Conservation (phyloP, 192 early-diverging fungal species). For the Backusella macrospora region DNA sequence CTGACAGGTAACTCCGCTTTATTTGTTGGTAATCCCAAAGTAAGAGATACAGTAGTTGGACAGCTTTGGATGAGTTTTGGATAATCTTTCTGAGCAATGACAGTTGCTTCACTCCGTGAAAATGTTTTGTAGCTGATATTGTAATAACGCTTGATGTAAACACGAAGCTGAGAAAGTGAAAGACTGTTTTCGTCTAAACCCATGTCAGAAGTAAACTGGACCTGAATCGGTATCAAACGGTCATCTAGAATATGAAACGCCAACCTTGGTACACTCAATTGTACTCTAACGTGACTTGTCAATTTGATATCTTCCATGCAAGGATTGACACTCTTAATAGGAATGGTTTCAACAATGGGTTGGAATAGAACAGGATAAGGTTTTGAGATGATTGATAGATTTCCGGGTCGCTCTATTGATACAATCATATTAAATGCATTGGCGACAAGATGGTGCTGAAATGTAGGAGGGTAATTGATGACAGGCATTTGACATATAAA, state of each 20-base stretch:
- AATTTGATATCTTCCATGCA: constrained; percentile 1
- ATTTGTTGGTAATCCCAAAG: not conserved
- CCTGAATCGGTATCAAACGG: constrained; percentile 1
- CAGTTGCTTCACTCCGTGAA: constrained; percentile 21
- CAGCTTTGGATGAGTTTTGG: not conserved
- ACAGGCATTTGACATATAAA: constrained; percentile 39
- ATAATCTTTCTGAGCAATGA: constrained; percentile 1
- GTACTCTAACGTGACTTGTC: constrained; percentile 8
- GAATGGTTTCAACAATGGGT: constrained; percentile 21
- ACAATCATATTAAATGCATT: constrained; percentile 25
- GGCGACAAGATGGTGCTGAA: constrained; percentile 27
- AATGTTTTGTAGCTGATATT: constrained; percentile 24
- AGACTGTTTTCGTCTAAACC: not conserved
- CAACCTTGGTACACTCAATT: constrained; percentile 11
- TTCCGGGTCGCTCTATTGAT: constrained; percentile 4
- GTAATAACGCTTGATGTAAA: constrained; percentile 16
- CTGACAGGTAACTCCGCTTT: not conserved
- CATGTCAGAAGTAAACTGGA: constrained; percentile 4
- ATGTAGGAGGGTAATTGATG: constrained; percentile 34
- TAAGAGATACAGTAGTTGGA: not conserved
- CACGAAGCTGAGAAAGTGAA: not conserved
- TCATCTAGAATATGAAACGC: constrained; percentile 11
- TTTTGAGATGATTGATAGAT: not conserved
- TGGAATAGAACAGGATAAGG: constrained; percentile 16
- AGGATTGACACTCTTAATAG: not conserved